Base-by-base conservation (phyloP, 2,329 filamentous ascomycete species). In the Aspergillus candidus region DNA sequence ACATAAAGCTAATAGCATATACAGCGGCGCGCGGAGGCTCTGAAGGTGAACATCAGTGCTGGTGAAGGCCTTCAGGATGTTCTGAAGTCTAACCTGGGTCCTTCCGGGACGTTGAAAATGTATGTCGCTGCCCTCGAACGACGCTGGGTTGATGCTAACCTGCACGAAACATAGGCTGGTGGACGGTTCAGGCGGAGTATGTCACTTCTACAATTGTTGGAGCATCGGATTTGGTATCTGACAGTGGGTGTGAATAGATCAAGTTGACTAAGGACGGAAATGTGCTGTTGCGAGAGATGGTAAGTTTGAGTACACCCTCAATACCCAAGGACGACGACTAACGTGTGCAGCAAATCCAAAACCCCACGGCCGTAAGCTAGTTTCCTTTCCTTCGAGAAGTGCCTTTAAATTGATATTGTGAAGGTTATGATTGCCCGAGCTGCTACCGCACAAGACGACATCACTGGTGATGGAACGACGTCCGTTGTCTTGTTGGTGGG, bases 191-290 rank as follows among this genome's bases (percentile, higher is more conserved):
- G 79, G 79, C 57, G 73, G 69, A 62, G 74, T 77, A 75, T 51
- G 73, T 51, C 50, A 15, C 15, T 15, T 15, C 43, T 41, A 46
- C 38, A 35, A 38, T 45, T 40, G 35, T 42, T 40, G 39, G 29
- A 32, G 18, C 41, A 38, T 3, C 8, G 22, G 13, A 14, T 47
- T 17, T 14, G 43, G 40, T 43, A 32, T 39, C 43, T 59, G 51
- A 59, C 53, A 27, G 39, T 48, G 48, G 8, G 47, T 53, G 27
- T 50, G 59, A 57, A 65, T 57, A 93, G 82, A 98, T 98, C 75
- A 98, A 98, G 75, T 80, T 98, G 67, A 98, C 93, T 59, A 98
- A 98, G 72, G 93, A 98, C 72, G 93, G 93, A 66, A 96, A 94
- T 62, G 91, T 97, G 49, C 75, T 84, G 54, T 62, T 84, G 58